phyloP scores from a whole-genome alignment of 352 stramenopile species.

The Blastocystis sp. region DNA sequence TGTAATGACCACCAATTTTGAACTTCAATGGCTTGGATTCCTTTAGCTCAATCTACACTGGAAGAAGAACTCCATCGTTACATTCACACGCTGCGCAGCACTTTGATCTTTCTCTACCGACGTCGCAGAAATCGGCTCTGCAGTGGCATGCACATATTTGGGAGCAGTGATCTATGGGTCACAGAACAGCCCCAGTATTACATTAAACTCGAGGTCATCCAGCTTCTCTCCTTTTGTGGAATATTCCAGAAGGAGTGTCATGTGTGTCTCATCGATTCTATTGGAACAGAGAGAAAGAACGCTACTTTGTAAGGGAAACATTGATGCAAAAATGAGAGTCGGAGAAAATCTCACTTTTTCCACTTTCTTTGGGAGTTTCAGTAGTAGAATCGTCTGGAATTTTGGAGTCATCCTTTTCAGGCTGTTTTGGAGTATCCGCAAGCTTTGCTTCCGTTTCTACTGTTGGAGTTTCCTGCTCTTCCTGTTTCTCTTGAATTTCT shows the following conservation, averaged over 20 bases:
- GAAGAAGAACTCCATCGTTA: neutral
- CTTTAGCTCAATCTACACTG: neutral
- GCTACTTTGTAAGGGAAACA: neutral
- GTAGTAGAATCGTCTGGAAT: neutral
- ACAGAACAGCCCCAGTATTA: neutral
- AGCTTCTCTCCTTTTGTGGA: neutral
- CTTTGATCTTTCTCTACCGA: neutral
- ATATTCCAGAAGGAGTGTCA: neutral
- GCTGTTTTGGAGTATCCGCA: neutral
- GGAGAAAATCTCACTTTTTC: neutral
- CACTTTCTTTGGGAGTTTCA: neutral
- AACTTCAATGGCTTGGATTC: constrained; percentile 26
- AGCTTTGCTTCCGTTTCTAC: neutral
- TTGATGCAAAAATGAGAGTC: neutral
- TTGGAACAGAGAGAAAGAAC: neutral
- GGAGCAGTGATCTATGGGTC: neutral
- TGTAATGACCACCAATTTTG: neutral
- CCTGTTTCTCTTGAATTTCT: neutral
- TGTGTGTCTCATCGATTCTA: neutral
- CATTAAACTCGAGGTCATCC: neutral
- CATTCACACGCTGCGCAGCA: neutral
- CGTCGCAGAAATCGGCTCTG: neutral
- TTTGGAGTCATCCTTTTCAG: neutral
- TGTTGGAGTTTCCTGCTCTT: neutral
- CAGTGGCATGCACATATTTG: neutral